Evolutionary conservation across 441 rosid species (phyloP).

Genomic region (Hura crepitans): DNA sequence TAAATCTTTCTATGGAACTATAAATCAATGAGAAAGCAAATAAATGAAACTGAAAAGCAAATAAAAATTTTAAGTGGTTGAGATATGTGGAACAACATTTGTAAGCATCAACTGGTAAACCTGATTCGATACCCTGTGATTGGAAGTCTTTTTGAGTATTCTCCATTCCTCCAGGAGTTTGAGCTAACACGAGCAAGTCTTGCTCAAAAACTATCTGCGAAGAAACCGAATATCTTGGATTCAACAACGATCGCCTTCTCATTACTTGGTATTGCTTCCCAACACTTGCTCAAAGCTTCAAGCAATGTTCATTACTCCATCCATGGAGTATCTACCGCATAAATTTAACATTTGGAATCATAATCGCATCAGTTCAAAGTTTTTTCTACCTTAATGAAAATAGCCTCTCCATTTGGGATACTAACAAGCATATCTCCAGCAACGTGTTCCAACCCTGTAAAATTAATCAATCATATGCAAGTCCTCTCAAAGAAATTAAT

Average conservation of each 20-base stretch:
- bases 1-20: too few species aligned
- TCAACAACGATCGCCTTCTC: conserved; percentile 67
- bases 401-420: conserved; percentile 66
- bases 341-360: too few species aligned
- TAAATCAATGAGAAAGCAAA: too few species aligned
- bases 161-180: conserved; percentile 31
- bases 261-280: conserved; percentile 49
- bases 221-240: conserved; percentile 44
- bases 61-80: too few species aligned
- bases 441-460: conserved; percentile 51
- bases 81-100: too few species aligned
- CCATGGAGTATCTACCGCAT: conserved; percentile 68
- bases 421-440: conserved; percentile 75
- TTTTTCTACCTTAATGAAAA: too few species aligned
- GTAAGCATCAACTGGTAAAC: conserved; percentile 55
- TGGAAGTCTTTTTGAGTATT: conserved; percentile 25
- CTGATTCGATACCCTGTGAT: conserved; percentile 56
- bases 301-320: conserved; percentile 63
- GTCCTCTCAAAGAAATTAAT: too few species aligned
- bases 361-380: too few species aligned
- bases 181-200: conserved; percentile 28
- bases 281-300: conserved; percentile 59
- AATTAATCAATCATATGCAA: too few species aligned
- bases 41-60: too few species aligned
- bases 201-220: conserved; percentile 43